These are phyloP conservation scores for Nidularia pulvinata DNA, from an alignment of 768 basidiomycete genomes.

Conservation along the genomic window DNA sequence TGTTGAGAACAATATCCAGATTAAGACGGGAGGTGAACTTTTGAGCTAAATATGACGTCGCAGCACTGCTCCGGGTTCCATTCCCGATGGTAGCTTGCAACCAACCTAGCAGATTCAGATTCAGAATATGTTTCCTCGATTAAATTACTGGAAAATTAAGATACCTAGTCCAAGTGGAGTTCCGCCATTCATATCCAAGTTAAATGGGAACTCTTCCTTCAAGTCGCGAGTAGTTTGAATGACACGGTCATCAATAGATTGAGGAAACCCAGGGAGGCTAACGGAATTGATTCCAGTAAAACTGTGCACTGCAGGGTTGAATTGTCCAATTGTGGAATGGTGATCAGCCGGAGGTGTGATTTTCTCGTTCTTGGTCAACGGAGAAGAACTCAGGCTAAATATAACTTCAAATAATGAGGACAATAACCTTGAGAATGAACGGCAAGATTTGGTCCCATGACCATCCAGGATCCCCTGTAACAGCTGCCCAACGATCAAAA, in stretches of 20 bases:
- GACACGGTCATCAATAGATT: slow-evolving; percentile 18
- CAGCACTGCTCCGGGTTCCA: slow-evolving; percentile 10
- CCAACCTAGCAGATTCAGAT: slow-evolving; percentile 4
- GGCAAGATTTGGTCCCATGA: slow-evolving; percentile 24
- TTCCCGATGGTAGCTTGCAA: slow-evolving; percentile 6
- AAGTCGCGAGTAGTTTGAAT: slow-evolving; percentile 24
- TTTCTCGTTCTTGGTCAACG: background rate
- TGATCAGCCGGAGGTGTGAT: background rate
- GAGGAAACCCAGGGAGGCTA: slow-evolving; percentile 24
- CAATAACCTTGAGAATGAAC: slow-evolving; percentile 18
- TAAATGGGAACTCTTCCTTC: slow-evolving; percentile 17
- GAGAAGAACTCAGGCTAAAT: no score
- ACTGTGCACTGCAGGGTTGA: slow-evolving; percentile 1
- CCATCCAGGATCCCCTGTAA: slow-evolving; percentile 24
- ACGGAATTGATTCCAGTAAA: slow-evolving; percentile 8
- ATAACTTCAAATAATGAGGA: no score
- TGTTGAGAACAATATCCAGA: slow-evolving; percentile 13
- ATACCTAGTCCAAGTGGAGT: slow-evolving; percentile 12
- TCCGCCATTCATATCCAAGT: slow-evolving; percentile 20
- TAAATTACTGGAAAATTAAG: background rate
- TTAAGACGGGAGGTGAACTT: slow-evolving; percentile 6
- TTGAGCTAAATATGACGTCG: slow-evolving; percentile 11
- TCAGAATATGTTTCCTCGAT: background rate
- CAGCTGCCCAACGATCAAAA: slow-evolving; percentile 19
- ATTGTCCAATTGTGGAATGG: slow-evolving; percentile 2